Conservation (phyloP, 2,329 filamentous ascomycete species). For the Dactylellina haptotyla region DNA sequence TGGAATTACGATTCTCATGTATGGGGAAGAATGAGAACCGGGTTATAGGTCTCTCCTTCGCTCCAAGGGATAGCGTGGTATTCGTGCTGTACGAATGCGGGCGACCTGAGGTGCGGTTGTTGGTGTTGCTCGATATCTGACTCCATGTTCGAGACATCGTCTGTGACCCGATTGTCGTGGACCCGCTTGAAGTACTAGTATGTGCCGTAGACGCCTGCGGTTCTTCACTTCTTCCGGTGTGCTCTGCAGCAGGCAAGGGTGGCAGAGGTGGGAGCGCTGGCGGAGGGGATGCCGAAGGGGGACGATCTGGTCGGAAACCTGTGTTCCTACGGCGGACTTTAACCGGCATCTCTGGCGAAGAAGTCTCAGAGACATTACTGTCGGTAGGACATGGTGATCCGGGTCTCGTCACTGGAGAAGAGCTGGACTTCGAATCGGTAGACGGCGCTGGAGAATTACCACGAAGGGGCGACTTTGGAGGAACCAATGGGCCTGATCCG, state of each 20-base stretch:
- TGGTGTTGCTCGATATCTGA: conserved; percentile 9
- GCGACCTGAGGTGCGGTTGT: conserved; percentile 12
- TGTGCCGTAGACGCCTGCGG: neutral
- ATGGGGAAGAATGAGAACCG: conserved; percentile 44
- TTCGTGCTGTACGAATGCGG: conserved; percentile 42
- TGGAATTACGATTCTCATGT: conserved; percentile 9
- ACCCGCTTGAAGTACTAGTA: neutral
- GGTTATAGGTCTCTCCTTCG: conserved; percentile 23
- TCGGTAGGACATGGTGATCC: conserved; percentile 12
- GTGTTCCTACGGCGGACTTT: conserved; percentile 35
- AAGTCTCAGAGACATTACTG: neutral
- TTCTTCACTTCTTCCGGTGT: neutral
- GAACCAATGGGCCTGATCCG: conserved; percentile 22
- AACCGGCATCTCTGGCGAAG: neutral
- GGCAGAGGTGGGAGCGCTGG: conserved; percentile 25
- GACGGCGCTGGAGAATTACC: conserved; percentile 23
- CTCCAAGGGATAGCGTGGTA: conserved; percentile 33
- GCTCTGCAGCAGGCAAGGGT: conserved; percentile 1
- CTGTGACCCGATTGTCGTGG: conserved; percentile 1
- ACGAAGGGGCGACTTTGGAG: conserved; percentile 45
- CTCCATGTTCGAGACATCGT: conserved; percentile 25
- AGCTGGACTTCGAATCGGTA: neutral
- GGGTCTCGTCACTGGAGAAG: neutral
- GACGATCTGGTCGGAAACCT: conserved; percentile 20
- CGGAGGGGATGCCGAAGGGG: conserved; percentile 19